Evolutionary conservation across 345 rosid genomes (phyloP).

Genomic region (Cochlearia excelsa): DNA sequence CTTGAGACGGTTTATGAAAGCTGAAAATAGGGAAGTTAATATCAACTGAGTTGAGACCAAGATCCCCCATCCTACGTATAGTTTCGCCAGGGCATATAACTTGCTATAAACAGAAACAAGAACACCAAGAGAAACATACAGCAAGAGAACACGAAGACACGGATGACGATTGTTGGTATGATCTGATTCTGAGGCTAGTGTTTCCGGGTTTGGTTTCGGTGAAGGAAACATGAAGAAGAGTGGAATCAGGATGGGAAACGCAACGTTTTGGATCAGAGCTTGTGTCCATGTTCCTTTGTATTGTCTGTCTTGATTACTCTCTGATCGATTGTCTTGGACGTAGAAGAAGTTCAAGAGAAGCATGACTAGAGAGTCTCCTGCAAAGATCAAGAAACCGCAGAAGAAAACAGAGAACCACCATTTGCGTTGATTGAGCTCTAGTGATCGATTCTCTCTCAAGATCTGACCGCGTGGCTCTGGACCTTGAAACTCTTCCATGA

Average conservation of each 20-base stretch:
- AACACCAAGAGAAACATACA: conserved; percentile 40
- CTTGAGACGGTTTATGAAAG: conserved; percentile 46
- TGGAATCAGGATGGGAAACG: conserved; percentile 33
- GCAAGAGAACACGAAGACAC: conserved; percentile 21
- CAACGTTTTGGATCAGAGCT: conserved; percentile 35
- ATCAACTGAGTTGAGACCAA: conserved; percentile 48
- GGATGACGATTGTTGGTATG: conserved; percentile 16
- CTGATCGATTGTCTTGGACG: conserved; percentile 26
- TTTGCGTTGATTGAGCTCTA: conserved; percentile 20
- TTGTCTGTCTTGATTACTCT: conserved; percentile 19
- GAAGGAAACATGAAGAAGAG: conserved; percentile 29
- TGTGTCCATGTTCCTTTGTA: conserved; percentile 40
- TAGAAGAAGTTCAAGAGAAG: conserved; percentile 35
- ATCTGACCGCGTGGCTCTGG: conserved; percentile 12
- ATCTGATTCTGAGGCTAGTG: not conserved
- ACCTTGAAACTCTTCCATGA: conserved; percentile 28
- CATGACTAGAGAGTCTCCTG: conserved; percentile 32
- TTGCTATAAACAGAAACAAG: conserved; percentile 37
- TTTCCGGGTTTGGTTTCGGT: conserved; percentile 14
- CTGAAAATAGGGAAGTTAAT: conserved; percentile 44
- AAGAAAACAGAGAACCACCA: conserved; percentile 34
- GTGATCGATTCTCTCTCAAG: conserved; percentile 19
- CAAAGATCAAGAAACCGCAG: conserved; percentile 28
- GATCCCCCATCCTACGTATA: conserved; percentile 41
- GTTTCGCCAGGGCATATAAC: conserved; percentile 32